Evolutionary conservation across 768 basidiomycete species (phyloP), one percentile per base, ranked within the genome.

Genomic region (Rubroboletus satanas): DNA sequence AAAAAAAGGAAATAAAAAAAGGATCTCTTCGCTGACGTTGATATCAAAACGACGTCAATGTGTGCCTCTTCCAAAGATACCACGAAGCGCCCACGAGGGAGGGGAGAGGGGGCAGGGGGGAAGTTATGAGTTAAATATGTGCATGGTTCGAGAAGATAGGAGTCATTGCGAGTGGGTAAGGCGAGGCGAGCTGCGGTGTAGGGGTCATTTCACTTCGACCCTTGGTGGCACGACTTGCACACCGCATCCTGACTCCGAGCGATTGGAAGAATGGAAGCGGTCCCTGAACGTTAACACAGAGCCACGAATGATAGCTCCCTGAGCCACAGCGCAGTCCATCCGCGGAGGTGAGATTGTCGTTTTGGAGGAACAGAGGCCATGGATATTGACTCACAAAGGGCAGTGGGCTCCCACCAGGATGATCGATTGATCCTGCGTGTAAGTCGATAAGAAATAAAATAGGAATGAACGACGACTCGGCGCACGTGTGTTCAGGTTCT

Each of bases 181-280:
- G 64, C 51, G 58, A 60, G 58, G 65, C 64, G 35, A 53, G 45
- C 65, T 61, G 63, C 50, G 61, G 49, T 28, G 18, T 3, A 26
- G 54, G 43, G 52, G 45, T 21, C 26, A 51, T 49, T 36, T 51
- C 51, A 17, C 28, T 11, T 32, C 18, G 11, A 45, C 7, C 26
- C 33, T 18, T 39, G 21, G 36, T 35, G 42, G 49, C 56, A 58
- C 50, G 51, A 55, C 41, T 45, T 37, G 48, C 42, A 26, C 55
- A 61, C 52, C n/a, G 62, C 65, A 55, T 52, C 42, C 49, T 54
- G 60, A 65, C 31, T 48, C 18, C 18, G 41, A 3, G 48, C 26
- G 45, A 37, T 35, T 44, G 23, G 39, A 35, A 43, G 54, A 65
- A 67, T 67, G 62, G 65, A 65, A 65, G 58, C 28, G 2, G 29